phyloP scores from a whole-genome alignment of 2,329 filamentous ascomycete species.

The Claviceps pazoutovae region DNA sequence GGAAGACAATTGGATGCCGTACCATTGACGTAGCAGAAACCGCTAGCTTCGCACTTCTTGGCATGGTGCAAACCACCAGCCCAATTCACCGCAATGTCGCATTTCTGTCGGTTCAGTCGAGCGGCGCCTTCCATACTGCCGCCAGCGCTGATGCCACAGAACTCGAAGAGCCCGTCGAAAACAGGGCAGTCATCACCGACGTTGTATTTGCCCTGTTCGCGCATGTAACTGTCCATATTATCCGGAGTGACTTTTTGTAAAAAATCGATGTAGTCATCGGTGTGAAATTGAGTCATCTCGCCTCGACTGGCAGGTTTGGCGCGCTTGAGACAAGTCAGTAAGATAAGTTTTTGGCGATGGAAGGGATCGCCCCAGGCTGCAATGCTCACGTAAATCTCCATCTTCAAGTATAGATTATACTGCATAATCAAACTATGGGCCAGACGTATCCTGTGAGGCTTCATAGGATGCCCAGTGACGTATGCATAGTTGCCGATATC shows the following conservation, averaged over 20 bases:
- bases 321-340: constrained; percentile 33
- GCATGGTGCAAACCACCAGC: constrained; percentile 93
- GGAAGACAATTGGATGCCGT: constrained; percentile 20
- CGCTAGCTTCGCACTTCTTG: constrained; percentile 90
- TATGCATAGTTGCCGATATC: constrained; percentile 98
- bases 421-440: constrained; percentile 94
- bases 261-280: constrained; percentile 90
- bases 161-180: constrained; percentile 95
- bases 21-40: constrained; percentile 98
- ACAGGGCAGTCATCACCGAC: constrained; percentile 95
- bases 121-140: constrained; percentile 89
- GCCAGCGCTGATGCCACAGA: constrained; percentile 87
- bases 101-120: constrained; percentile 78
- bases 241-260: constrained; percentile 90
- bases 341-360: background rate
- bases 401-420: constrained; percentile 89
- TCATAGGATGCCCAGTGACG: constrained; percentile 95
- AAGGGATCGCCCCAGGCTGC: constrained; percentile 7
- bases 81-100: constrained; percentile 97
- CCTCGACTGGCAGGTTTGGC: constrained; percentile 77
- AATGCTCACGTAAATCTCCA: constrained; percentile 78
- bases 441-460: constrained; percentile 87
- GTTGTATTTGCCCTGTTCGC: constrained; percentile 88
- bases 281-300: constrained; percentile 90
- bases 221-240: constrained; percentile 89